Evolutionary conservation across 768 basidiomycete species (phyloP), one percentile per base, ranked within the genome.

Genomic region (Lactifluus hygrophoroides): DNA sequence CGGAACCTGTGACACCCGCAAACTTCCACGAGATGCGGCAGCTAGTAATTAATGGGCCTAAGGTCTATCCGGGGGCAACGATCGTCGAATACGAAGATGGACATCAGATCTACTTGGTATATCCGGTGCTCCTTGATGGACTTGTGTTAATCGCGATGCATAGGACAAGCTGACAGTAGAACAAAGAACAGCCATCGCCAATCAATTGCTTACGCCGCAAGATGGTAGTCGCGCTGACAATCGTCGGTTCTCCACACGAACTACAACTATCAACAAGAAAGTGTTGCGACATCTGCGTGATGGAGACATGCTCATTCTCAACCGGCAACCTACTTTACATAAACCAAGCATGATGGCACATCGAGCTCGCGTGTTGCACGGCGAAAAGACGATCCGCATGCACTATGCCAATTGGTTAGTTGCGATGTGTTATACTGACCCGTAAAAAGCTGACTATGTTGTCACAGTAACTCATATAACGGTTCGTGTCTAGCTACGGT

Each of bases 321-420:
- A 99, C 69, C 88, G 96, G 51, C 96, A 99, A 75, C 96, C 96
- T 7, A 98, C 96, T 1, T 78, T 99, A 52, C 96, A 99, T 71
- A 99, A 99, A 69, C 95, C 96, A 21, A 93, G 90, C 77, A 99
- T 99, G 95, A 99, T 99, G 96, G 87, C 86, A 8, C 96, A 99
- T 70, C 88, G 83, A 65, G 95, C 95, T 16, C 86, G 86, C 56
- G 88, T 98, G 19, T 71, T 99, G 61, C 81, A 85, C 61, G 96
- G 95, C 25, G 96, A 99, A 73, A 99, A 97, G 77, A 98, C 96
- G 0, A 98, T 99, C 69, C 83, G 96, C 14, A 94, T 99, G 94
- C 96, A 99, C 75, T 99, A 99, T 69, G 95, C 96, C 25, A 99
- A 99, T 68, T 99, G 95, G 94, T 95, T 58, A 52, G 84, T 75